Conservation (phyloP, 345 rosid species). For the Nasturtium officinale region DNA sequence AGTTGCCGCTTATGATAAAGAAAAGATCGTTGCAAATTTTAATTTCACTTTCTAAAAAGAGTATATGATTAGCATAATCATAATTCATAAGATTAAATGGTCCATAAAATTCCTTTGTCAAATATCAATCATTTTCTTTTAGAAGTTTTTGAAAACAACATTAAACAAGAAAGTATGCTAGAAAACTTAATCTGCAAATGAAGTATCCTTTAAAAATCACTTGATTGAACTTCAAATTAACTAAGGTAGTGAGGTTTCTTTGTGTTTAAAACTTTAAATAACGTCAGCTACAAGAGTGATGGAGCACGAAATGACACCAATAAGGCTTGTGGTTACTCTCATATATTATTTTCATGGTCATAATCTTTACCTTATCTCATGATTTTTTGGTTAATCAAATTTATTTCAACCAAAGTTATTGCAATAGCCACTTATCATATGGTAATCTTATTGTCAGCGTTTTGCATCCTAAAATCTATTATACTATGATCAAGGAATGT, state of each 20-base stretch:
- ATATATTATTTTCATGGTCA: background rate
- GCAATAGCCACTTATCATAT: background rate
- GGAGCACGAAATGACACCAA: conserved; percentile 30
- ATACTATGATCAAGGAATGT: background rate
- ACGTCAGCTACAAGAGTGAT: conserved; percentile 20
- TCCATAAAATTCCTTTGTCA: background rate
- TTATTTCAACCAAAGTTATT: background rate
- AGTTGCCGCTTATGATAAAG: conserved; percentile 20
- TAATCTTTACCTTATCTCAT: background rate
- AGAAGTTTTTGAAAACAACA: background rate
- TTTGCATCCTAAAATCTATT: background rate
- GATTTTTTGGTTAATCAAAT: background rate
- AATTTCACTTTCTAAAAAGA: background rate
- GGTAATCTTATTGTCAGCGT: background rate
- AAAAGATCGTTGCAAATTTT: background rate
- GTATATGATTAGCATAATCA: background rate
- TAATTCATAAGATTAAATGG: background rate
- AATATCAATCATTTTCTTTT: background rate
- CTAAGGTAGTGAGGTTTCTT: background rate
- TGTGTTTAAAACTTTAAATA: background rate
- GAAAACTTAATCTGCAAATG: background rate
- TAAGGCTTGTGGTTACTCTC: background rate
- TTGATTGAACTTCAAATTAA: background rate
- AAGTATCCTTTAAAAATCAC: background rate
- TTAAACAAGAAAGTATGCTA: background rate